These are phyloP conservation scores for Croton laevigatus DNA, from an alignment of 441 rosid genomes.

Conservation along the genomic window DNA sequence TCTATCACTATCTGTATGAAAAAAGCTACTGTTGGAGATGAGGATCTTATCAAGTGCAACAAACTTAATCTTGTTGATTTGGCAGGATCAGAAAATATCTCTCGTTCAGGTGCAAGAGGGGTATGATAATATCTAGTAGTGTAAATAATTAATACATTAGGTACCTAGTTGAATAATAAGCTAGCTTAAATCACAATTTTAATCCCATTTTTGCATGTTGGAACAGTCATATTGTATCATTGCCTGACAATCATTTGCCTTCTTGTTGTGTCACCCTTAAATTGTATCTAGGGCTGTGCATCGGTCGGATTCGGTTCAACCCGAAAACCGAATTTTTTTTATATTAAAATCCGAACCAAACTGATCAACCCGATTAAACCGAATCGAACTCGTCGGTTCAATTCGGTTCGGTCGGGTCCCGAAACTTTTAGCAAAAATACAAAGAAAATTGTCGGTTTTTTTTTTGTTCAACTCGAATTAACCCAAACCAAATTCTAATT, in stretches of 20 bases:
- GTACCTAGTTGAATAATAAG: not conserved
- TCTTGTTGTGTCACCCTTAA: not conserved
- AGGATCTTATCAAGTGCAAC: slow-evolving; percentile 88
- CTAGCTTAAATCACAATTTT: not conserved
- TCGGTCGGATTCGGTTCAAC: too few species aligned
- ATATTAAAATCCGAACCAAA: too few species aligned
- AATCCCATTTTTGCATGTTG: not conserved
- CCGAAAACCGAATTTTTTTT: too few species aligned
- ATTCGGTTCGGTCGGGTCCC: too few species aligned
- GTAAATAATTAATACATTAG: not conserved
- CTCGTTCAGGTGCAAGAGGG: slow-evolving; percentile 87
- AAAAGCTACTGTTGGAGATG: slow-evolving; percentile 81
- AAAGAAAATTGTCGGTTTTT: too few species aligned
- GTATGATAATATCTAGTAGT: slow-evolving; percentile 22
- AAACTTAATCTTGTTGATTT: slow-evolving; percentile 97
- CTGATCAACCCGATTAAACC: too few species aligned
- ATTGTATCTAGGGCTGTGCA: too few species aligned
- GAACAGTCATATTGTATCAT: not conserved
- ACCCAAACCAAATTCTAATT: too few species aligned
- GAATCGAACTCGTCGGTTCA: too few species aligned
- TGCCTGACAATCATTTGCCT: not conserved
- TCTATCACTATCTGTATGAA: slow-evolving; percentile 74
- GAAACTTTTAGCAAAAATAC: too few species aligned
- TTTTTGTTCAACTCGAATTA: too few species aligned
- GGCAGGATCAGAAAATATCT: slow-evolving; percentile 96